Percentiles rank a stretch among this genome's conserved stretches.
phyloP scores from a whole-genome alignment of 2,329 filamentous ascomycete genomes.

The Phialemonium atrogriseum region DNA sequence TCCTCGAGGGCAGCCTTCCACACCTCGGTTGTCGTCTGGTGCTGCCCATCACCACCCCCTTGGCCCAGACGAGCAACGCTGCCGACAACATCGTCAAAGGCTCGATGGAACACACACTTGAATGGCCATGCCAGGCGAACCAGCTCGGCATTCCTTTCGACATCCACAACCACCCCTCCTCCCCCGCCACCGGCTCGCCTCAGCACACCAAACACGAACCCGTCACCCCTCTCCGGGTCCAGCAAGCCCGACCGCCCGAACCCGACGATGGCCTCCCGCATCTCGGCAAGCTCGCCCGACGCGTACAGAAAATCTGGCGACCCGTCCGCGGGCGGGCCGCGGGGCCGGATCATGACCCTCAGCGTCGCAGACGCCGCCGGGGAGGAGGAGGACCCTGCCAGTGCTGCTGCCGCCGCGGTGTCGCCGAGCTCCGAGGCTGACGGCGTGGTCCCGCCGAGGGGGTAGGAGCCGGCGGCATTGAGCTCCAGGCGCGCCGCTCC shows the following conservation, averaged over 20 bases:
- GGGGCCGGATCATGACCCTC: constrained; percentile 48
- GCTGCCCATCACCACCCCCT: constrained; percentile 6
- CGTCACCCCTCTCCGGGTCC: constrained; percentile 34
- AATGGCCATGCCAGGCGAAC: constrained; percentile 32
- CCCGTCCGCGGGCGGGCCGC: constrained; percentile 22
- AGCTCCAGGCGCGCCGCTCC: constrained; percentile 45
- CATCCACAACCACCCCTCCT: constrained; percentile 26
- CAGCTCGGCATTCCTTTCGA: constrained; percentile 28
- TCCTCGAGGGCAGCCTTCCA: constrained; percentile 21
- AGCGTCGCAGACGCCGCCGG: constrained; percentile 21
- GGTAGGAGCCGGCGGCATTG: constrained; percentile 42
- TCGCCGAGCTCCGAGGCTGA: constrained; percentile 27
- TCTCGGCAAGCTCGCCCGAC: constrained; percentile 30
- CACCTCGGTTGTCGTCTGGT: neutral
- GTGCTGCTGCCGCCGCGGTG: too few relatives aligned
- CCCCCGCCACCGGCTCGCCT: constrained; percentile 1
- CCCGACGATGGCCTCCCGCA: constrained; percentile 29
- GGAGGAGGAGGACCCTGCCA: too few relatives aligned
- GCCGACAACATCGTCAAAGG: constrained; percentile 40
- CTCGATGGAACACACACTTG: constrained; percentile 45
- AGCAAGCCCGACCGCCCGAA: constrained; percentile 31
- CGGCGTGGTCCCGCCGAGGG: constrained; percentile 43
- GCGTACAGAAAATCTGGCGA: constrained; percentile 41
- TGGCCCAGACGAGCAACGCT: neutral
- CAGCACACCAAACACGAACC: constrained; percentile 49